Conservation (phyloP, 2,329 filamentous ascomycete species). For the Exserohilum rostratum region DNA sequence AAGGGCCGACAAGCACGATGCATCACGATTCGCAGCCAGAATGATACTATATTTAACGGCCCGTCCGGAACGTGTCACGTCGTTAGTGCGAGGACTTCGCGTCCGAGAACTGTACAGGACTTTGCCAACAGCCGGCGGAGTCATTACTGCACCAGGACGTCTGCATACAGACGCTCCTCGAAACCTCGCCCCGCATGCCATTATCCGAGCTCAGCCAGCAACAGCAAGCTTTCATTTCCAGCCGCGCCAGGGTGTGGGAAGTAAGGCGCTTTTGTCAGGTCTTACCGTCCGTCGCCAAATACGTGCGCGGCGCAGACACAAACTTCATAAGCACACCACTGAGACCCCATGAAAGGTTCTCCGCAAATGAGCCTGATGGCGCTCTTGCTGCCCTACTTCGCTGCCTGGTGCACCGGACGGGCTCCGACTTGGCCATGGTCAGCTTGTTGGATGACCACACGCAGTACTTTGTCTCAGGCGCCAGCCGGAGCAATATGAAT, state of each 20-base stretch:
- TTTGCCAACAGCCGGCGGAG: background rate
- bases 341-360: background rate
- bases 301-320: constrained; percentile 2
- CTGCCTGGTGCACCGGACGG: constrained; percentile 10
- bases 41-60: background rate
- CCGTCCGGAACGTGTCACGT: background rate
- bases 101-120: background rate
- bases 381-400: constrained; percentile 11
- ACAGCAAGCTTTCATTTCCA: constrained; percentile 10
- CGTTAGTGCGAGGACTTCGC: background rate
- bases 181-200: constrained; percentile 4
- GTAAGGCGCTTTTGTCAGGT: constrained; percentile 14
- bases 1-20: background rate
- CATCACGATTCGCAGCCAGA: background rate
- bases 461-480: constrained; percentile 13
- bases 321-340: constrained; percentile 2
- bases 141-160: background rate
- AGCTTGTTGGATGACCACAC: constrained; percentile 13
- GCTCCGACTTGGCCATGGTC: constrained; percentile 11
- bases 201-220: constrained; percentile 10
- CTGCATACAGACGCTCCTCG: background rate
- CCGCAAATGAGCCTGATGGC: constrained; percentile 3
- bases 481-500: constrained; percentile 6
- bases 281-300: constrained; percentile 7
- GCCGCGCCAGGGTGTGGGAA: constrained; percentile 12